Base-by-base conservation (phyloP, 192 early-diverging fungal genomes). In the Backusella mclennaniae region DNA sequence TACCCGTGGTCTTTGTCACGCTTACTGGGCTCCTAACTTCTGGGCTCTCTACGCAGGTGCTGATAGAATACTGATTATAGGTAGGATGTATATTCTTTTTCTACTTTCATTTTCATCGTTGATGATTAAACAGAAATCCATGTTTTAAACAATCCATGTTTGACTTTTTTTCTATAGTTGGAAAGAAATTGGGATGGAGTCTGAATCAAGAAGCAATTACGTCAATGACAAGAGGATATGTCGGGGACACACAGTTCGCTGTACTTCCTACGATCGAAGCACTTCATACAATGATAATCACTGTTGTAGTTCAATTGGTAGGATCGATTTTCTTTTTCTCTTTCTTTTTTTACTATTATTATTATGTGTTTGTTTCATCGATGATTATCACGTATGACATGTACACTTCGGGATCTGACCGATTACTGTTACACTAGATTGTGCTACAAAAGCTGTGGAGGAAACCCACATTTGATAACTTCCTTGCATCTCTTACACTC, bases 1-100 rank as follows among this genome's bases (percentile, higher is more conserved):
- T 84, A 96, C 94, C 82, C 90, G 97, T n/a, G 97, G 97, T 15
- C 87, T 99, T 12, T 95, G 92, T 82, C 97, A 99, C 74, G 96
- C 96, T 8, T 97, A 92, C 80, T 99, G 96, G 96, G 97, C 97
- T 2, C 95, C 96, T 15, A 99, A 99, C 78, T 91, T 96, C 82
- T 99, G 97, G 97, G 96, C 96, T 0, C 82, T 99, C 63, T 99
- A 98, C 79, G 90, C 92, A 4, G 89, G 91, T 38, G 75, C 80
- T 0, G 97, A 99, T 81, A 90, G 97, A 12, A 52, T 88, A 11
- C 82, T 96, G 46, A 87, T 93, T 66, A 68, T 87, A 41, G 74
- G 90, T 86, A 79, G 79, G 68, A 15, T 21, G 7, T n/a, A 9
- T 1, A 23, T 11, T 56, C 38, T 3, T 39, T 39, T 39, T 39